A percentile compares a stretch with the other conserved stretches of the same genome.
phyloP scores from a whole-genome alignment of 2,329 filamentous ascomycete genomes.

The Chaetomiaceae sp. region DNA sequence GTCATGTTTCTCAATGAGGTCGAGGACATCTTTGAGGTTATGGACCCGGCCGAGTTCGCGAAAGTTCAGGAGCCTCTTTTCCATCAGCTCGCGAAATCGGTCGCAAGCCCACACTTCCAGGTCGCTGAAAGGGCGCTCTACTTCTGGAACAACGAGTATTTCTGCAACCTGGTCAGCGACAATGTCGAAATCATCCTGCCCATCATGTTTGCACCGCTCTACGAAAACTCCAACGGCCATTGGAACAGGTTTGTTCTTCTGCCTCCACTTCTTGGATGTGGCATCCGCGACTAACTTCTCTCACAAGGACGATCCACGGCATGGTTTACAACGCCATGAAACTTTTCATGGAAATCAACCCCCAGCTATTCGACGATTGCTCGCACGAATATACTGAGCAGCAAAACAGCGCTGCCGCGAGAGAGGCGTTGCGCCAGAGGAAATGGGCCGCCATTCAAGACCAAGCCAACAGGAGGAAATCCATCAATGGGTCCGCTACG shows the following conservation, averaged over 20 bases:
- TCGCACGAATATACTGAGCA: slow-evolving; percentile 97
- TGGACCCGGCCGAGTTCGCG: slow-evolving; percentile 97
- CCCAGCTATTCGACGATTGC: slow-evolving; percentile 96
- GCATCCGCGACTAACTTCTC: slow-evolving; percentile 31
- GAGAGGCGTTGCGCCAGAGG: slow-evolving; percentile 73
- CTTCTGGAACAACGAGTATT: slow-evolving; percentile 99
- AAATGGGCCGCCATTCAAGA: slow-evolving; percentile 87
- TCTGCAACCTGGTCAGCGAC: slow-evolving; percentile 97
- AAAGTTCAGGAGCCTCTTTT: slow-evolving; percentile 98
- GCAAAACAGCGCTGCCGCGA: slow-evolving; percentile 83
- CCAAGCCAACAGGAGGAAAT: slow-evolving; percentile 67
- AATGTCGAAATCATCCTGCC: slow-evolving; percentile 97
- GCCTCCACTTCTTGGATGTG: background rate
- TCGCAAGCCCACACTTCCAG: slow-evolving; percentile 97
- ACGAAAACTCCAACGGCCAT: slow-evolving; percentile 98
- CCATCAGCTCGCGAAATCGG: slow-evolving; percentile 94
- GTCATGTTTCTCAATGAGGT: slow-evolving; percentile 99
- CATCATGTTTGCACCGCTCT: slow-evolving; percentile 98
- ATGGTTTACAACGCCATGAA: slow-evolving; percentile 99
- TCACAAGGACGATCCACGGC: slow-evolving; percentile 83
- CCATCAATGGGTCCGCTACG: slow-evolving; percentile 34
- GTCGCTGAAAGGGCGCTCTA: slow-evolving; percentile 95
- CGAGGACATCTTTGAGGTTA: slow-evolving; percentile 98
- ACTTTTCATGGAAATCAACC: slow-evolving; percentile 99
- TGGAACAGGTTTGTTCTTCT: slow-evolving; percentile 77